Base-by-base conservation (phyloP, 345 rosid species). In the Bruguiera parviflora region DNA sequence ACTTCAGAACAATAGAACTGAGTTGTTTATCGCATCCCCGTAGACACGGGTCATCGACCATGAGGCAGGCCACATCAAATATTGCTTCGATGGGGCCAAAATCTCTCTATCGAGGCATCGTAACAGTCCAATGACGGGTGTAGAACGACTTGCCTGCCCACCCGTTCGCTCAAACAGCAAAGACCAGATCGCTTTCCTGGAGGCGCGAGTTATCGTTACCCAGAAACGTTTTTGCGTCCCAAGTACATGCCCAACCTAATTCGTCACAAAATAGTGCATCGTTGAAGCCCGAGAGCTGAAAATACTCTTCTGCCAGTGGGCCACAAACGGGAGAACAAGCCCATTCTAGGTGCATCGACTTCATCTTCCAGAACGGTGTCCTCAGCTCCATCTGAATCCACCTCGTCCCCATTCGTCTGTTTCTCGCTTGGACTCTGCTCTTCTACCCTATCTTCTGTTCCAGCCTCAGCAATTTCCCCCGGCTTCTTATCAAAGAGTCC, bases 401-500 rank as follows among this genome's bases (percentile, higher is more conserved):
- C 77, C 18, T 63, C 5, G 25, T 53, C 62, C 39, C n/a, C 76
- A 35, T 61, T 57, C 18, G 27, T 58, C 64, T 60, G 67, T 27
- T 68, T 55, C 73, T 76, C 80, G 8, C 27, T 43, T 5, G 68
- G 33, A 19, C 67, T 61, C 9, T 71, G 39, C 35, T 70, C 71
- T 56, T 76, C 79, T 16, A 21, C 76, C 21, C 6, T 46, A 21
- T 65, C 80, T 58, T 77, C 80, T 5, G 53, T 61, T 52, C 78
- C 77, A 27, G 25, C 71, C 5, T 69, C 77, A 1, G 77, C 51
- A 20, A 96, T 90, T 77, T 92, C 97, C 66, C 99, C 97, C 0
- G 98, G 99, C 75, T 84, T 96, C 86, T 92, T 92, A 85, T 96
- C 96, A 52, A 96, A 92, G 53, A 96, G 80, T 39, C 99, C 98